These are phyloP conservation scores for Eucalyptus curtisii DNA, from an alignment of 345 rosid genomes.

Conservation along the genomic window DNA sequence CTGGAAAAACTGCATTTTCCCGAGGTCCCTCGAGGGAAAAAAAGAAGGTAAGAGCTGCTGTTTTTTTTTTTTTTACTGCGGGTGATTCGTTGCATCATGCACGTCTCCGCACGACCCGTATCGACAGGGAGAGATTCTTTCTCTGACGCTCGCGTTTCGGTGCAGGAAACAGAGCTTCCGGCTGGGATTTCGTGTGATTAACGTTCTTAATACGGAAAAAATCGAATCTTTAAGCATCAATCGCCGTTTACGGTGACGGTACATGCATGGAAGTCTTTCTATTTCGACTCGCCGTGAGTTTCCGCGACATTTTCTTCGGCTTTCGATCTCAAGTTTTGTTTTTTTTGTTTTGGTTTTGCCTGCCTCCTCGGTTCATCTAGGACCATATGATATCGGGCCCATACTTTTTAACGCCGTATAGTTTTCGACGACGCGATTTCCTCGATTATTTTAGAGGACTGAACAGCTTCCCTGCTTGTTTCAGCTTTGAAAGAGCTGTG, in stretches of 20 bases:
- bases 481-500: not conserved
- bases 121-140: not conserved
- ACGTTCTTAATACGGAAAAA: not conserved
- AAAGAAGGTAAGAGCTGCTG: not conserved
- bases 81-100: not conserved
- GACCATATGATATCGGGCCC: not conserved
- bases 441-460: not conserved
- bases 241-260: not conserved
- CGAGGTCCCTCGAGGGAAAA: not conserved
- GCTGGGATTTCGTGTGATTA: not conserved
- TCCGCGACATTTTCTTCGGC: not conserved
- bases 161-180: not conserved
- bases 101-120: not conserved
- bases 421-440: not conserved
- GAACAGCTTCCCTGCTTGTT: not conserved
- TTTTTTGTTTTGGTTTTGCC: not conserved
- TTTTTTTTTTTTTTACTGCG: not conserved
- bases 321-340: not conserved
- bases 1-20: not conserved
- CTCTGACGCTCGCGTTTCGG: not conserved
- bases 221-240: not conserved
- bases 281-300: not conserved
- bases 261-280: not conserved
- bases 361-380: not conserved
- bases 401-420: not conserved